Evolutionary conservation across 306 rosid genomes (phyloP), one percentile per base, ranked within the genome.

Genomic region (Cucurbita maxima): DNA sequence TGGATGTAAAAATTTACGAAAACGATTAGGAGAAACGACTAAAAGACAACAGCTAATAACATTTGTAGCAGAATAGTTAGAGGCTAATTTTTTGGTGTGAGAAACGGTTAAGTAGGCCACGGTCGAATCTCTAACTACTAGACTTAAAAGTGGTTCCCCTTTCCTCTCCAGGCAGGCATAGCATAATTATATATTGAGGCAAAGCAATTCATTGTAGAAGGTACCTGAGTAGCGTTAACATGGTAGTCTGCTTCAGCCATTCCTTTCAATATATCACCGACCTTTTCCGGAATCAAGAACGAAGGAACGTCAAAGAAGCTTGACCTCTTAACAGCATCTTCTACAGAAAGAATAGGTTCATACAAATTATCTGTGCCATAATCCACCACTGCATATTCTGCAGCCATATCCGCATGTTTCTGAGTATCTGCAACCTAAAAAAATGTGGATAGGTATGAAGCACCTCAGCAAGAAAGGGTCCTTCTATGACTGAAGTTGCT

Each of bases 341-440:
- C 98, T 38, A 94, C 90, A 2, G 95, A 80, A 6, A 94, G 79
- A 75, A 94, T 85, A 11, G 98, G 97, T 40, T 78, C 78, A 53
- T 84, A 89, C 66, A 90, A 75, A 79, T 85, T 79, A 79, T 88
- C 87, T 72, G 72, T 15, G 61, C 84, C 88, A 12, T 90, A 94
- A 78, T 86, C 88, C 60, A 94, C 89, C 74, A 86, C 73, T 5
- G 94, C 92, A 18, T 79, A 56, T 38, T 79, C 77, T 83, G 90
- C 96, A 40, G 89, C 96, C 71, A 68, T 71, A 83, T 94, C 88
- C 51, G 97, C 98, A 79, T 80, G 83, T 82, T 86, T 94, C 87
- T 94, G 98, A 41, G 89, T 82, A 83, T 94, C 97, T 74, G 98
- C 97, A 74, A 89, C 87, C 98, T 94, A 19, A 80, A 68, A 75